Percentiles rank a stretch among this genome's conserved stretches.
phyloP scores from a whole-genome alignment of 2,329 filamentous ascomycete genomes.

The Talaromyces sp. region DNA sequence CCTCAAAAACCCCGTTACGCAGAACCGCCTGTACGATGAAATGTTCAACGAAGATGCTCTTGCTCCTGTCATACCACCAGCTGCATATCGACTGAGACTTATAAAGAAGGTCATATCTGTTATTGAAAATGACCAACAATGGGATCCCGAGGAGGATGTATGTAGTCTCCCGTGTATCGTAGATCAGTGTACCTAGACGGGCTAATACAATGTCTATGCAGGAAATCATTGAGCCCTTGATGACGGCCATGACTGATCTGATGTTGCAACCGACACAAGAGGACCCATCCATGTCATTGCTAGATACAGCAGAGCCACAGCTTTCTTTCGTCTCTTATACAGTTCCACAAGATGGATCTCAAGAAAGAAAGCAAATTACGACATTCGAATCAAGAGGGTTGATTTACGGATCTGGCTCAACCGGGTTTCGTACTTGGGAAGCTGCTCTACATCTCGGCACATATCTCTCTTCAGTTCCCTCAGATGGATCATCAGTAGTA shows the following conservation, averaged over 20 bases:
- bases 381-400: constrained; percentile 55
- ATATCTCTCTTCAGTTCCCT: constrained; percentile 53
- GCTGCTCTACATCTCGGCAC: constrained; percentile 62
- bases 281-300: constrained; percentile 56
- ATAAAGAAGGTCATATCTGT: constrained; percentile 68
- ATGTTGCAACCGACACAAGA: constrained; percentile 55
- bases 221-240: constrained; percentile 81
- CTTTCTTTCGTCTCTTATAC: constrained; percentile 74
- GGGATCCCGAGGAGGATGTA: constrained; percentile 86
- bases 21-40: constrained; percentile 62
- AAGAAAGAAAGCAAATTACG: constrained; percentile 24
- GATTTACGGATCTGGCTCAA: constrained; percentile 58
- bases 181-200: neutral
- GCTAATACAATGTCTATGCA: constrained; percentile 36
- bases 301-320: constrained; percentile 60
- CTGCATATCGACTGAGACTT: constrained; percentile 66
- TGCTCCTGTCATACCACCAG: constrained; percentile 57
- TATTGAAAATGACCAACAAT: constrained; percentile 67
- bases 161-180: constrained; percentile 18
- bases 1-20: constrained; percentile 60
- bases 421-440: constrained; percentile 68
- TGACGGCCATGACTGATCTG: constrained; percentile 64
- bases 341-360: constrained; percentile 26
- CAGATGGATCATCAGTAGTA: neutral
- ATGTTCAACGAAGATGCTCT: constrained; percentile 63